phyloP scores from a whole-genome alignment of 306 rosid genomes.

The Vigna trinervia region DNA sequence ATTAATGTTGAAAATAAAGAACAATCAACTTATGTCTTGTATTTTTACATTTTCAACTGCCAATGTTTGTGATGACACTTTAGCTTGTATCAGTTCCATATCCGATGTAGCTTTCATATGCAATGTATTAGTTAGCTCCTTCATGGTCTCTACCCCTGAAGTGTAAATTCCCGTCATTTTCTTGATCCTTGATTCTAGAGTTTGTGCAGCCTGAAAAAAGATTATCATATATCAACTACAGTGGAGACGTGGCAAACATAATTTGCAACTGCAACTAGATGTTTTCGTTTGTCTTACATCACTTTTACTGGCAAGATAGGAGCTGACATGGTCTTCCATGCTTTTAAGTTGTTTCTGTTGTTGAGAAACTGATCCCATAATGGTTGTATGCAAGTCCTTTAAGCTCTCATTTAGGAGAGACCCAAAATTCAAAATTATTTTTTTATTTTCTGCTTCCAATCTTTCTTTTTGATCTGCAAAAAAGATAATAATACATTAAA shows the following conservation, averaged over 20 bases:
- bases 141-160: conserved; percentile 70
- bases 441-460: conserved; percentile 76
- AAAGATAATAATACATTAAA: neutral
- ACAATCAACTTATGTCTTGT: neutral
- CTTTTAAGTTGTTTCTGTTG: conserved; percentile 73
- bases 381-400: conserved; percentile 69
- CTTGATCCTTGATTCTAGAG: conserved; percentile 70
- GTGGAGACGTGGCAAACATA: conserved; percentile 24
- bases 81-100: conserved; percentile 66
- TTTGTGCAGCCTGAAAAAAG: conserved; percentile 69
- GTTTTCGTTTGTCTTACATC: conserved; percentile 66
- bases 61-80: conserved; percentile 61
- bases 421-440: conserved; percentile 65
- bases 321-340: conserved; percentile 75
- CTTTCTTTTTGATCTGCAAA: conserved; percentile 71
- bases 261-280: conserved; percentile 6
- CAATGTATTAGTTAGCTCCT: conserved; percentile 65
- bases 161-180: conserved; percentile 70
- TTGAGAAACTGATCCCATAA: conserved; percentile 75
- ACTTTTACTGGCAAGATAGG: conserved; percentile 70
- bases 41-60: conserved; percentile 67
- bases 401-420: conserved; percentile 73
- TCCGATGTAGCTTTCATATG: conserved; percentile 74
- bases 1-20: conserved; percentile 13
- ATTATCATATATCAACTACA: conserved; percentile 32